A percentile compares a stretch with the other conserved stretches of the same genome.
phyloP scores from a whole-genome alignment of 129 eudicot species.

The Silybum marianum region DNA sequence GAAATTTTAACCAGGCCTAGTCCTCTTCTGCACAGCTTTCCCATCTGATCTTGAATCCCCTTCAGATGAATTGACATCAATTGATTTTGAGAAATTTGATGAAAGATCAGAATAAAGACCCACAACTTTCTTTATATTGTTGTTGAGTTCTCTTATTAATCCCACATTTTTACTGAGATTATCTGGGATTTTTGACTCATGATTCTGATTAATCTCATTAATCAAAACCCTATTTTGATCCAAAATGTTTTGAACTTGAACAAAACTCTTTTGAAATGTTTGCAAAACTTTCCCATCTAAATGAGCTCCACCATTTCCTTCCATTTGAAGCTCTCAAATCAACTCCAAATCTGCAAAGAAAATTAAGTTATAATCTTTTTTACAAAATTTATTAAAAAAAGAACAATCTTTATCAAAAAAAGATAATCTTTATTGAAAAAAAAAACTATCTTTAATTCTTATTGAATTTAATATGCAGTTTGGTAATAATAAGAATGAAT shows the following conservation, averaged over 20 bases:
- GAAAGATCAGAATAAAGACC: slow-evolving; percentile 83
- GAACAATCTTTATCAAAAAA: background rate
- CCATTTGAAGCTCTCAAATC: slow-evolving; percentile 27
- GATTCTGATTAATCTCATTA: slow-evolving; percentile 87
- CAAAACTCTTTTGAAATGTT: slow-evolving; percentile 89
- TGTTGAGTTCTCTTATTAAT: slow-evolving; percentile 76
- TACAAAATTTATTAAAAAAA: slow-evolving; percentile 1
- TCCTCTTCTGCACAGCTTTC: slow-evolving; percentile 60
- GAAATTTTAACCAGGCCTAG: slow-evolving; percentile 48
- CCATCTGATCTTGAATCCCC: slow-evolving; percentile 75
- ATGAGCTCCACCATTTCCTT: slow-evolving; percentile 60
- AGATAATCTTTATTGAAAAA: background rate
- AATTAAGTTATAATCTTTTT: slow-evolving; percentile 20
- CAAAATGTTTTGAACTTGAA: slow-evolving; percentile 78
- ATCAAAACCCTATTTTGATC: slow-evolving; percentile 84
- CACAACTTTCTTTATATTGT: slow-evolving; percentile 83
- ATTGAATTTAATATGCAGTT: slow-evolving; percentile 15
- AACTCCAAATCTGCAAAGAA: slow-evolving; percentile 34
- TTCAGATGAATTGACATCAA: slow-evolving; percentile 66
- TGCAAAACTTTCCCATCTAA: slow-evolving; percentile 79
- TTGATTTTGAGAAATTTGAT: slow-evolving; percentile 51
- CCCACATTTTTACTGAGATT: slow-evolving; percentile 81
- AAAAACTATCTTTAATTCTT: no score
- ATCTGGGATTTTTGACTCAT: slow-evolving; percentile 83
- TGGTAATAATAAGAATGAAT: slow-evolving; percentile 25